These are phyloP conservation scores for Logfia minima DNA, from an alignment of 129 eudicot genomes.

Conservation along the genomic window DNA sequence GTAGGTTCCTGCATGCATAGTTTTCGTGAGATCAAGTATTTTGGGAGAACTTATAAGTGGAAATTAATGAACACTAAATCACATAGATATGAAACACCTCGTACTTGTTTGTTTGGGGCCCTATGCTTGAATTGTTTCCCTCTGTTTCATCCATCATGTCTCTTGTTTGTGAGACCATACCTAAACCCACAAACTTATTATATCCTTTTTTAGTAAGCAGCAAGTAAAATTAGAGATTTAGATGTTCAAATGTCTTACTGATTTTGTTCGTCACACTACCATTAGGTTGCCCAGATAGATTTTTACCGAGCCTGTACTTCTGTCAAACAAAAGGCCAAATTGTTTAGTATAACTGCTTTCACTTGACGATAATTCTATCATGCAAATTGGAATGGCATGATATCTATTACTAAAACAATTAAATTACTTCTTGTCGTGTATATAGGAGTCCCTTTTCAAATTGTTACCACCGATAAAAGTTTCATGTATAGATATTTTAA, in stretches of 20 bases:
- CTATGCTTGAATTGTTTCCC: constrained; percentile 45
- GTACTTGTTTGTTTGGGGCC: constrained; percentile 69
- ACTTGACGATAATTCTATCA: constrained; percentile 1
- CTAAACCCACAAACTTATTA: constrained; percentile 21
- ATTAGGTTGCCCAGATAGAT: constrained; percentile 64
- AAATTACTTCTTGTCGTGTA: no score
- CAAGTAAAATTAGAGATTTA: background rate
- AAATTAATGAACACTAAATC: constrained; percentile 10
- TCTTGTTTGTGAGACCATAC: constrained; percentile 38
- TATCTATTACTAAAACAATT: background rate
- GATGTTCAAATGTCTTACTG: constrained; percentile 41
- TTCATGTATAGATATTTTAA: background rate
- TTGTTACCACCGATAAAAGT: background rate
- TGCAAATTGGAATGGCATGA: background rate
- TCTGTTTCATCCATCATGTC: constrained; percentile 45
- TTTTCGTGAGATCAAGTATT: constrained; percentile 7
- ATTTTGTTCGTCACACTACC: constrained; percentile 52
- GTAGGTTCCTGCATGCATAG: constrained; percentile 53
- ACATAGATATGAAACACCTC: constrained; percentile 6
- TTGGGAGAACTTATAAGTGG: constrained; percentile 4
- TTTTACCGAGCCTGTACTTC: constrained; percentile 94
- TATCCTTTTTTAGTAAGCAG: background rate
- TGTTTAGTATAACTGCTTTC: constrained; percentile 8
- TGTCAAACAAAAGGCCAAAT: constrained; percentile 32
- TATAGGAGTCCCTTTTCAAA: background rate